These are phyloP conservation scores for Fusarium incarnatum DNA, from an alignment of 2,329 filamentous ascomycete genomes.

Conservation along the genomic window DNA sequence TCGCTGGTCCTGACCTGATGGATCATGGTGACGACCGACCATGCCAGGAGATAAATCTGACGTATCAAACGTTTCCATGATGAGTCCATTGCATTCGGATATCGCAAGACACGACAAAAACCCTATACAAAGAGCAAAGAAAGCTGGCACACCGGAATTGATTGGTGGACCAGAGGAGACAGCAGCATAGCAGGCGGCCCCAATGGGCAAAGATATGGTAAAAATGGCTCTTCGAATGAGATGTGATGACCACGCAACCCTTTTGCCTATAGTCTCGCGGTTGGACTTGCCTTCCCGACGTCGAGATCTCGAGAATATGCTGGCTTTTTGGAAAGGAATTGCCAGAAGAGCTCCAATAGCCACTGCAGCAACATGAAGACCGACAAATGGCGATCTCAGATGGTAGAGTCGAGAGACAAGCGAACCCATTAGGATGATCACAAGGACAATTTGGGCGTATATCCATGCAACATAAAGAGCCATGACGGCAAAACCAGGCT, in stretches of 20 bases:
- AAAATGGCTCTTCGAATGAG: conserved; percentile 76
- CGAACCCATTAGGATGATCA: conserved; percentile 78
- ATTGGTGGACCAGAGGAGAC: conserved; percentile 72
- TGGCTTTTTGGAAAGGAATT: conserved; percentile 79
- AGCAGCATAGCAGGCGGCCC: conserved; percentile 74
- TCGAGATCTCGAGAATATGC: conserved; percentile 73
- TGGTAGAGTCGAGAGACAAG: conserved; percentile 76
- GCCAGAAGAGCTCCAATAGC: conserved; percentile 76
- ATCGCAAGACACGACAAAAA: conserved; percentile 80
- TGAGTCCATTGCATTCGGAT: conserved; percentile 78
- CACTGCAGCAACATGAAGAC: conserved; percentile 72
- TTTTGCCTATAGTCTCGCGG: conserved; percentile 73
- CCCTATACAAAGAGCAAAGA: conserved; percentile 74
- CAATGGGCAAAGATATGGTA: conserved; percentile 73
- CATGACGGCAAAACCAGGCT: conserved; percentile 79
- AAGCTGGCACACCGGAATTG: conserved; percentile 71
- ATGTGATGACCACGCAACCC: conserved; percentile 77
- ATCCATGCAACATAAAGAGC: conserved; percentile 82
- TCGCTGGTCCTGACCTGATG: conserved; percentile 54
- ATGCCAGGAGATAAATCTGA: conserved; percentile 80
- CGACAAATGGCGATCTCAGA: conserved; percentile 73
- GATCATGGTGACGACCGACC: conserved; percentile 65
- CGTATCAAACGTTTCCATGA: conserved; percentile 87
- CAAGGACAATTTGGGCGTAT: conserved; percentile 78
- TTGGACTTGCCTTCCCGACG: conserved; percentile 69